A percentile compares a stretch with the other conserved stretches of the same genome.
These are phyloP conservation scores for Gossypium bickii DNA, from an alignment of 345 rosid genomes.

Conservation along the genomic window DNA sequence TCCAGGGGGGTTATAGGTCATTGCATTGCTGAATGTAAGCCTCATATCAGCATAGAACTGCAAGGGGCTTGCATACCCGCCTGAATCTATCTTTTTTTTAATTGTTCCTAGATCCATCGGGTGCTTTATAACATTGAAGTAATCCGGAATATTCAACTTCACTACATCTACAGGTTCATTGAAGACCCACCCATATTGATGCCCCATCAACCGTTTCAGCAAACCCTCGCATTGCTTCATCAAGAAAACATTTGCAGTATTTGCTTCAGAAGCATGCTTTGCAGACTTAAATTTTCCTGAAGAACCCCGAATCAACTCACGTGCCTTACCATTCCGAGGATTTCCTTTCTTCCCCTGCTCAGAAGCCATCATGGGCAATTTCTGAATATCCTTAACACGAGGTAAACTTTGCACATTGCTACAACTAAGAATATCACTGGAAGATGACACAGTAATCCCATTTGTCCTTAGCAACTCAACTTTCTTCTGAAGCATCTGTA, in stretches of 20 bases:
- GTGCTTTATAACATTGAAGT: conserved; percentile 62
- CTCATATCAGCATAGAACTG: conserved; percentile 81
- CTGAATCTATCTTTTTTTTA: conserved; percentile 53
- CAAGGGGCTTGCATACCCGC: conserved; percentile 64
- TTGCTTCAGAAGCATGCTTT: conserved; percentile 34
- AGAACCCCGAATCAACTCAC: conserved; percentile 45
- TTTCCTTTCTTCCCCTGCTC: conserved; percentile 51
- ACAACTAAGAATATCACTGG: conserved; percentile 64
- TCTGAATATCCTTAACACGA: conserved; percentile 30
- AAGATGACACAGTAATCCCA: conserved; percentile 48
- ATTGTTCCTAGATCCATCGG: conserved; percentile 96
- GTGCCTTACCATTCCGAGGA: conserved; percentile 32
- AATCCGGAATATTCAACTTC: conserved; percentile 79
- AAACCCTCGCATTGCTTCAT: conserved; percentile 81
- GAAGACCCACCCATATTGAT: conserved; percentile 78
- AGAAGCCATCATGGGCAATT: conserved; percentile 36
- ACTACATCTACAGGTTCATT: conserved; percentile 83
- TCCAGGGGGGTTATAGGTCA: conserved; percentile 88
- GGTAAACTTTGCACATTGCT: conserved; percentile 44
- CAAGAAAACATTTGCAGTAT: conserved; percentile 42
- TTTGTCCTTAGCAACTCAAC: conserved; percentile 47
- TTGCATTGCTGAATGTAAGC: conserved; percentile 79
- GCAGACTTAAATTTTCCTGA: conserved; percentile 53
- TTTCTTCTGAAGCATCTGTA: conserved; percentile 58
- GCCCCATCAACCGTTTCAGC: conserved; percentile 63